Evolutionary conservation across 148 eudicot genomes (phyloP), one percentile per base, ranked within the genome.

Genomic region (Nyssa sinensis): DNA sequence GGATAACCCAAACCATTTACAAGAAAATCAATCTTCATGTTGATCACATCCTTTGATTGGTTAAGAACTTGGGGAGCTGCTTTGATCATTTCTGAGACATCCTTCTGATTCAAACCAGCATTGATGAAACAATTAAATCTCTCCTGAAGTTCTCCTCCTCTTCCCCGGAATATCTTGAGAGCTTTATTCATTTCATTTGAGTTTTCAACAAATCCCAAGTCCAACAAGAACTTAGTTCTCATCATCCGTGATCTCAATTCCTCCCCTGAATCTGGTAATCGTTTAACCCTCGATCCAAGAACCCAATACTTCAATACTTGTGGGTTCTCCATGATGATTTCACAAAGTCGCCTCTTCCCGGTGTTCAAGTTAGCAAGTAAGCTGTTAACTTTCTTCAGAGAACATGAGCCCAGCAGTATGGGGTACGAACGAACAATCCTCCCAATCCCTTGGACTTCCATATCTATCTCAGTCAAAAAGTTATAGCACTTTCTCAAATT

Each of bases 91-190:
- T 39, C 49, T 3, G 69, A 25, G 57, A 78, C 97, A 66, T 87
- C 87, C 69, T 81, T 62, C 31, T 69, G 76, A 77, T 63, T 67
- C 67, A 94, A 76, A 27, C 98, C 98, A 21, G 85, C 84, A 67
- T 83, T 73, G 28, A 91, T 89, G 39, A 91, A 81, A 81, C 91
- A 91, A 75, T 89, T 85, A 66, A 89, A 91, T 83, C 98, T 88
- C 64, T 84, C 90, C 37, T 83, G 91, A 58, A 94, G 88, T 77
- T 88, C 91, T 28, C 67, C 73, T 71, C 90, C 90, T 77, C 80
- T 88, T 77, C 97, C 97, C 35, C 87, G 80, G 41, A 86, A 84
- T 29, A 44, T 47, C 80, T 80, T 94, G 7, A 89, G 75, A 64
- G 90, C 89, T 80, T 74, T 83, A n/a, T 75, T 71, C 82, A 91